These are phyloP conservation scores for Calonectria pseudoturangicola DNA, from an alignment of 2,329 filamentous ascomycete species.

Conservation along the genomic window DNA sequence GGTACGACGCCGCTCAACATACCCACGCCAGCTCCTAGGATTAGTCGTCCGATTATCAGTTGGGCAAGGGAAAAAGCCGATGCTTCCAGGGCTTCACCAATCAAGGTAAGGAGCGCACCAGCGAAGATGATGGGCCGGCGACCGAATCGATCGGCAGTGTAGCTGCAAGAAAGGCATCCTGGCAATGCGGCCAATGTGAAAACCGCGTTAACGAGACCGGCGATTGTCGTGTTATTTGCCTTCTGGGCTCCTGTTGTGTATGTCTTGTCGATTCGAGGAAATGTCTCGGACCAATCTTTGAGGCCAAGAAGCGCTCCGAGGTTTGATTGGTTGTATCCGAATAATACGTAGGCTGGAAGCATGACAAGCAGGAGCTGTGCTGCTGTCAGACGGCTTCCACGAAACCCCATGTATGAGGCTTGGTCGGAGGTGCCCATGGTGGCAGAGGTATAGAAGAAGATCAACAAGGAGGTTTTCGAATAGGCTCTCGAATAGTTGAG, in stretches of 20 bases:
- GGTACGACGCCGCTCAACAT: slow-evolving; percentile 14
- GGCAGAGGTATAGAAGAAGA: not conserved
- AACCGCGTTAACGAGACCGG: slow-evolving; percentile 3
- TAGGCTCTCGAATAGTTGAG: no score
- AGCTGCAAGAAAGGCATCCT: not conserved
- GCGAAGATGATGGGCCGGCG: slow-evolving; percentile 3
- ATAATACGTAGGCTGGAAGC: slow-evolving; percentile 14
- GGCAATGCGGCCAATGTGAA: slow-evolving; percentile 16
- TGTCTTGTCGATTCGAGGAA: slow-evolving; percentile 24
- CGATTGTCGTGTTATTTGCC: not conserved
- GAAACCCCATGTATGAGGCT: slow-evolving; percentile 3
- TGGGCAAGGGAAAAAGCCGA: slow-evolving; percentile 5
- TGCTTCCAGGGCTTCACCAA: slow-evolving; percentile 7
- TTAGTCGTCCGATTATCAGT: not conserved
- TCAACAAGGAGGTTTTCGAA: not conserved
- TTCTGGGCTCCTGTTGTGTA: slow-evolving; percentile 15
- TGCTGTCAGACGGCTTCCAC: slow-evolving; percentile 2
- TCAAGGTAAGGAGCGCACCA: slow-evolving; percentile 5
- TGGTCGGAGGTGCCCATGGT: not conserved
- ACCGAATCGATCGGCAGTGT: slow-evolving; percentile 16
- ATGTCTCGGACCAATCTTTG: slow-evolving; percentile 13
- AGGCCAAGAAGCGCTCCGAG: slow-evolving; percentile 18
- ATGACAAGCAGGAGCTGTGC: slow-evolving; percentile 18
- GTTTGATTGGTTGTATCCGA: slow-evolving; percentile 22
- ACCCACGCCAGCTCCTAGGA: not conserved